Evolutionary conservation across 2,329 filamentous ascomycete species (phyloP).

Genomic region (Pyrenophora tritici-repentis): DNA sequence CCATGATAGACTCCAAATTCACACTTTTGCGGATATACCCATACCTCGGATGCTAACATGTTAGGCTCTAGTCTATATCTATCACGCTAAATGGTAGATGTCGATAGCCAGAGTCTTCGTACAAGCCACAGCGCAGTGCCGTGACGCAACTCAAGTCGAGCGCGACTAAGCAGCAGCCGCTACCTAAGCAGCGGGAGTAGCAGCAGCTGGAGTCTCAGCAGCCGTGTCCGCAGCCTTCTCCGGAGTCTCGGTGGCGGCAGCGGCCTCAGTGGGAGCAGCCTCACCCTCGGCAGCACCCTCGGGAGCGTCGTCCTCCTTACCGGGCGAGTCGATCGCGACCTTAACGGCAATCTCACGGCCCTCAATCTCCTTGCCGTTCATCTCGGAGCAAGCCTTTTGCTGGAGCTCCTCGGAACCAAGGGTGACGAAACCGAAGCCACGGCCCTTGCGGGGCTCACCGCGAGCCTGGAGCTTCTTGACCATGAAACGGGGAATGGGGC

Average conservation of each 20-base stretch:
- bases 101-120: conserved; percentile 28
- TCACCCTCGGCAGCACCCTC: conserved; percentile 51
- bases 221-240: conserved; percentile 29
- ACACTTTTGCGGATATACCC: conserved; percentile 36
- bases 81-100: conserved; percentile 39
- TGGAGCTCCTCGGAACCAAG: conserved; percentile 93
- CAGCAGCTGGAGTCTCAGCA: conserved; percentile 32
- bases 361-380: conserved; percentile 99
- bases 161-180: conserved; percentile 27
- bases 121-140: conserved; percentile 33
- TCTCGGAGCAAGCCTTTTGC: conserved; percentile 95
- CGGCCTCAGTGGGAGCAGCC: conserved; percentile 39
- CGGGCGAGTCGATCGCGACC: conserved; percentile 98
- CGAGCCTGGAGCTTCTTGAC: conserved; percentile 99
- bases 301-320: conserved; percentile 87
- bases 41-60: conserved; percentile 37
- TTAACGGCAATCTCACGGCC: conserved; percentile 99
- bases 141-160: conserved; percentile 21
- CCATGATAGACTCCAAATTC: conserved; percentile 37
- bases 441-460: conserved; percentile 97
- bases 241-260: conserved; percentile 24
- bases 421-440: conserved; percentile 98
- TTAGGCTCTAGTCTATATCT: conserved; percentile 33
- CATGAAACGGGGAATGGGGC: conserved; percentile 99
- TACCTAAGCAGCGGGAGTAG: conserved; percentile 42